Evolutionary conservation across 2,329 filamentous ascomycete species (phyloP).

Genomic region (Aureobasidium namibiae): DNA sequence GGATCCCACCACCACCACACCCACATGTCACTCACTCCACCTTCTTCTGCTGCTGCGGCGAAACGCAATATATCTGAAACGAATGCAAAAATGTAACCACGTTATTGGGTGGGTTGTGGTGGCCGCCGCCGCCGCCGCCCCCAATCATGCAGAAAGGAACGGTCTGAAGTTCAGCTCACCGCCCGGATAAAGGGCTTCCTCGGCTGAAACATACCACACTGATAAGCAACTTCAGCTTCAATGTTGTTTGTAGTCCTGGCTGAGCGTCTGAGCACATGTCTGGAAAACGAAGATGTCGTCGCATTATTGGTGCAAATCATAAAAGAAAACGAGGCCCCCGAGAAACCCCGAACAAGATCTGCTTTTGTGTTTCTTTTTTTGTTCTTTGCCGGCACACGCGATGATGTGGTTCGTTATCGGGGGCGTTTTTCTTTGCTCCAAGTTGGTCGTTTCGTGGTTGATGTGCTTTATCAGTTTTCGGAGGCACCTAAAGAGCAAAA

Average conservation of each 20-base stretch:
- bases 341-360: not conserved
- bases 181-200: not conserved
- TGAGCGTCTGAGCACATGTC: too few species aligned
- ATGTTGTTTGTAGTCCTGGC: too few species aligned
- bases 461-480: not conserved
- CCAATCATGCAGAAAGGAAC: not conserved
- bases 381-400: too few species aligned
- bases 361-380: not conserved
- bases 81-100: not conserved
- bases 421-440: not conserved
- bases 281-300: too few species aligned
- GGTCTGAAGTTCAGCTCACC: constrained; percentile 1
- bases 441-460: constrained; percentile 5
- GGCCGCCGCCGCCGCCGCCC: too few species aligned
- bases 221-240: too few species aligned
- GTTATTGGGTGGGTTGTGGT: not conserved
- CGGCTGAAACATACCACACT: too few species aligned
- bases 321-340: too few species aligned
- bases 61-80: not conserved
- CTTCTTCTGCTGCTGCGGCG: too few species aligned
- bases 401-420: not conserved
- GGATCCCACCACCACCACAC: too few species aligned
- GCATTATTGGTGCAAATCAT: too few species aligned
- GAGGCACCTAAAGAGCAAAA: not conserved
- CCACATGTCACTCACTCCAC: too few species aligned